Conservation (phyloP, 306 rosid species). For the Vigna hirtella region DNA sequence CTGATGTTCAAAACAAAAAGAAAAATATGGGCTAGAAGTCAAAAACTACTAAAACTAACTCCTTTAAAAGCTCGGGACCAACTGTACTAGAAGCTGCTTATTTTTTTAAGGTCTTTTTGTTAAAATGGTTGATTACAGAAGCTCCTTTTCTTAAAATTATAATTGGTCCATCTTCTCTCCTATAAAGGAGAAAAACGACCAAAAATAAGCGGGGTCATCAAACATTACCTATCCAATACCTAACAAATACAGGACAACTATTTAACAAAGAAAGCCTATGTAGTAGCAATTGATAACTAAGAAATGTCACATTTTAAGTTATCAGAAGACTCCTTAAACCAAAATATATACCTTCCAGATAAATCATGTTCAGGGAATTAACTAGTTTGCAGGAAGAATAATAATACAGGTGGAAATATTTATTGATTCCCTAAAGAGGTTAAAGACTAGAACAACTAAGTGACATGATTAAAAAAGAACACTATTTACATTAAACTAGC, state of each 20-base stretch:
- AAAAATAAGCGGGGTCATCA: not conserved
- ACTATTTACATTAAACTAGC: not conserved
- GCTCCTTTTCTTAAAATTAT: no score
- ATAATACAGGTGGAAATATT: not conserved
- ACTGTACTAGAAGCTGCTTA: not conserved
- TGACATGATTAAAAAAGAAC: not conserved
- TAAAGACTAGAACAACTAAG: not conserved
- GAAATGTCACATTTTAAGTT: not conserved
- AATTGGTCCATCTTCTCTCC: not conserved
- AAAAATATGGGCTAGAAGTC: not conserved
- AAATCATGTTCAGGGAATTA: not conserved
- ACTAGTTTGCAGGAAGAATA: not conserved
- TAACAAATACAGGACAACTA: not conserved
- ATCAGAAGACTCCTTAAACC: slow-evolving; percentile 1
- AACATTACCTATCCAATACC: not conserved
- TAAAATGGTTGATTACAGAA: no score
- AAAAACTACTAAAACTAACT: not conserved
- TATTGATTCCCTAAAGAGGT: not conserved
- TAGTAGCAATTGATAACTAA: not conserved
- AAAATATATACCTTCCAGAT: not conserved
- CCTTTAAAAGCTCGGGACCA: not conserved
- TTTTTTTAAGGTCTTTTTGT: not conserved
- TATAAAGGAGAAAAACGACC: not conserved
- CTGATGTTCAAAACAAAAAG: not conserved
- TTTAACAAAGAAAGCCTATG: no score